These are phyloP conservation scores for Naganishia liquefaciens DNA, from an alignment of 1,284 basidiomycete species.

Conservation along the genomic window DNA sequence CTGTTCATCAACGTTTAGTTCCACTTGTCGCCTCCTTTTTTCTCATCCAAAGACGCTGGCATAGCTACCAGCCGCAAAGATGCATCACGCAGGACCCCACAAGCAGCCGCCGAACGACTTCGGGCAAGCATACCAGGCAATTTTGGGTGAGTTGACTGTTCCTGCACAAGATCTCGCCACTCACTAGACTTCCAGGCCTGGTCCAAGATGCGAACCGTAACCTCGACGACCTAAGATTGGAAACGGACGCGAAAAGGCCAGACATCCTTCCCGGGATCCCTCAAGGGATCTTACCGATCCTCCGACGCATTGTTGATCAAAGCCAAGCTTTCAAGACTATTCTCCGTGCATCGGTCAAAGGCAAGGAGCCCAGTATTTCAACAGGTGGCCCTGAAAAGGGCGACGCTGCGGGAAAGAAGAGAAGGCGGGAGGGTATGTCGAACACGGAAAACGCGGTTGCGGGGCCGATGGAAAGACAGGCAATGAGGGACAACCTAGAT, in stretches of 20 bases:
- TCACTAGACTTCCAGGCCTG: not conserved
- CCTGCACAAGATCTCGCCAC: not conserved
- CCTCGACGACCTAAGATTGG: constrained; percentile 6
- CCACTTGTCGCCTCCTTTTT: not conserved
- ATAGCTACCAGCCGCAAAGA: not conserved
- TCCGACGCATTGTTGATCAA: constrained; percentile 11
- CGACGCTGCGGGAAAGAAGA: constrained; percentile 3
- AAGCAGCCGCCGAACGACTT: not conserved
- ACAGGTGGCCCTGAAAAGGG: not conserved
- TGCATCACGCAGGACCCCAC: not conserved
- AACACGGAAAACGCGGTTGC: not conserved
- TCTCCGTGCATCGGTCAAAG: not conserved
- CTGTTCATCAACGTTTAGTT: not conserved
- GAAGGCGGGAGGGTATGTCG: not conserved
- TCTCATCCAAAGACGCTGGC: not conserved
- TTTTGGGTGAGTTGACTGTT: constrained; percentile 5
- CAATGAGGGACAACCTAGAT: constrained; percentile 22
- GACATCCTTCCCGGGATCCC: constrained; percentile 23
- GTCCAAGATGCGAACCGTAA: constrained; percentile 7
- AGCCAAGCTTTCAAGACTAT: constrained; percentile 2
- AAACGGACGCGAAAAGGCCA: constrained; percentile 18
- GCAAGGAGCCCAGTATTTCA: not conserved
- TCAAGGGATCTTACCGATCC: constrained; percentile 17
- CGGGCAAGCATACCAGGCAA: not conserved
- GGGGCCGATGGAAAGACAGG: constrained; percentile 9